A percentile compares a stretch with the other conserved stretches of the same genome.
Evolutionary conservation across 805 yeast species (phyloP).

Genomic region (Suhomyces prunicola): DNA sequence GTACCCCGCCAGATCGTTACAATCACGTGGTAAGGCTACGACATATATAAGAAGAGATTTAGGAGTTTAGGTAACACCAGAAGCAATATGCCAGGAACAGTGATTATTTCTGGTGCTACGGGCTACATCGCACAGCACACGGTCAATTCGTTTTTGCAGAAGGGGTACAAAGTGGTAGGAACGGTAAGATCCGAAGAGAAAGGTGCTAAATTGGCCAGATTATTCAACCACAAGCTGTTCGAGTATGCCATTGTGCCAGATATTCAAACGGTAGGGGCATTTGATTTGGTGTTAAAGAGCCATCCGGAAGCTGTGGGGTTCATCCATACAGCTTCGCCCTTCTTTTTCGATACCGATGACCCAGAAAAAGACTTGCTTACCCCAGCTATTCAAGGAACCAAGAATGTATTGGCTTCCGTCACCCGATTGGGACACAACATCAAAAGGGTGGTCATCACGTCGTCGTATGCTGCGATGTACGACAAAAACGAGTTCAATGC

Average conservation of each 20-base stretch:
- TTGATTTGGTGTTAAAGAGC: slow-evolving; percentile 43
- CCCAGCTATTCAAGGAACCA: slow-evolving; percentile 61
- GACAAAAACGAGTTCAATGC: slow-evolving; percentile 18
- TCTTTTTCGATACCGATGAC: slow-evolving; percentile 39
- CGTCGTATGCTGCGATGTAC: slow-evolving; percentile 46
- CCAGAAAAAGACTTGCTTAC: slow-evolving; percentile 47
- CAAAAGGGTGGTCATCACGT: slow-evolving; percentile 52
- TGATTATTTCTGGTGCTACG: slow-evolving; percentile 50
- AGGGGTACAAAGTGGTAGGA: slow-evolving; percentile 48
- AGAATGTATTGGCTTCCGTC: slow-evolving; percentile 44
- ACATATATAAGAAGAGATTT: neutral
- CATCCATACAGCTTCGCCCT: slow-evolving; percentile 53
- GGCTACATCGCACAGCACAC: slow-evolving; percentile 54
- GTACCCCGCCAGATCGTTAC: neutral
- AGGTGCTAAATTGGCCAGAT: slow-evolving; percentile 16
- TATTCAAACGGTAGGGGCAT: slow-evolving; percentile 37
- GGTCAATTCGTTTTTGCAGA: slow-evolving; percentile 36
- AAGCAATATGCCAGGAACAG: neutral
- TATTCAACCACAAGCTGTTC: slow-evolving; percentile 15
- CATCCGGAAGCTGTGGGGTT: slow-evolving; percentile 42
- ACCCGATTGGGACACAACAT: slow-evolving; percentile 43
- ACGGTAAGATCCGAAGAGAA: slow-evolving; percentile 40
- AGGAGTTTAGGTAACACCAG: neutral
- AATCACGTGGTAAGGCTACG: neutral
- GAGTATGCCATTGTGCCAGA: slow-evolving; percentile 30